Evolutionary conservation across 1,139 yeast genomes (phyloP), one percentile per base, ranked within the genome.

Genomic region (Geotrichum macrosporum): DNA sequence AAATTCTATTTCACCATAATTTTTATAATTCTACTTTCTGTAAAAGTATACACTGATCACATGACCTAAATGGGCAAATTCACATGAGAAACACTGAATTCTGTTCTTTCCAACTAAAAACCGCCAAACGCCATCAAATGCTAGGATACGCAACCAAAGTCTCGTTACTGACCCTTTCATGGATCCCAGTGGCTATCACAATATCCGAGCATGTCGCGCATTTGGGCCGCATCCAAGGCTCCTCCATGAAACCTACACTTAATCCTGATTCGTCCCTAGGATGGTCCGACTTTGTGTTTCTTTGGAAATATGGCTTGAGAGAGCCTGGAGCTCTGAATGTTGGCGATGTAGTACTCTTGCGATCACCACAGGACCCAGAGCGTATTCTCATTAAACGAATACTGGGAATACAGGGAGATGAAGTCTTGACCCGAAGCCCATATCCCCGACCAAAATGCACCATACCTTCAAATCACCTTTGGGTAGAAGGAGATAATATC

Each of bases 401-500:
- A 6, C 75, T 82, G 52, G 96, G 84, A 1, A 59, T 79, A 1
- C 87, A 78, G 49, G 89, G 92, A 21, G 95, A 86, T 56, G 63
- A 71, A 3, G 72, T 88, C 0, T 59, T 65, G 20, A 79, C 95
- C 1, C 70, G 81, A 48, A 68, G 74, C 26, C 80, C 80, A 16
- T 86, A 84, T 60, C 92, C 94, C 1, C 75, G 79, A 58, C 68
- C 72, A 1, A 69, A 70, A 36, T 80, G 82, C 6, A 67, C 67
- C 21, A 69, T 89, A 2, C 96, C 96, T 3, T 66, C 85, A 48
- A 83, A 81, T 58, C 97, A 89, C 62, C 58, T 86, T 10, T 89
- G 96, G 96, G 88, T 88, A 0, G 96, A 89, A 64, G 97, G 97
- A 3, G 97, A 89, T 62, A 88, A 87, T 61, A 65, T 81, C 46